Conservation (phyloP, 352 stramenopile species). For the Phytophthora cactorum region DNA sequence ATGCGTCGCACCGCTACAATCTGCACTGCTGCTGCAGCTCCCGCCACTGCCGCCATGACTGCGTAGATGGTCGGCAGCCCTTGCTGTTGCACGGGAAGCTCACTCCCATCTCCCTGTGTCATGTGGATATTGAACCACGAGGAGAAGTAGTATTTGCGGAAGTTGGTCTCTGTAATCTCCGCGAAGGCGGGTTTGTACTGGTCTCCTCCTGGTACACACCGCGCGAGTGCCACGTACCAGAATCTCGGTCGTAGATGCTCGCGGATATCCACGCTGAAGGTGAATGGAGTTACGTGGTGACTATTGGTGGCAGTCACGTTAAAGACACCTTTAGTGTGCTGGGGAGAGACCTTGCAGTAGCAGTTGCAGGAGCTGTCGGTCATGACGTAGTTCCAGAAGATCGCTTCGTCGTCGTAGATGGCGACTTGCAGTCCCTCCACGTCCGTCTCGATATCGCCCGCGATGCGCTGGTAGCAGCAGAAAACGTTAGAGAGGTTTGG, state of each 20-base stretch:
- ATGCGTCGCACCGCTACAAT: conserved; percentile 50
- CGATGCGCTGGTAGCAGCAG: conserved; percentile 48
- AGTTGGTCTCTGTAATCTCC: conserved; percentile 73
- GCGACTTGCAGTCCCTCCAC: conserved; percentile 67
- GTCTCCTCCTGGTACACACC: conserved; percentile 72
- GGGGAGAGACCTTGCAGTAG: conserved; percentile 70
- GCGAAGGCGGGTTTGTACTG: conserved; percentile 63
- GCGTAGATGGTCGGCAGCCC: conserved; percentile 63
- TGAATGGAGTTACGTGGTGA: conserved; percentile 57
- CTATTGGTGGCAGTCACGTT: conserved; percentile 59
- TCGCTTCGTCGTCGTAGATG: conserved; percentile 81
- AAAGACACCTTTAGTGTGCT: conserved; percentile 72
- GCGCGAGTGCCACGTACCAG: conserved; percentile 75
- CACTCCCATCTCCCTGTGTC: conserved; percentile 64
- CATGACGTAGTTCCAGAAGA: conserved; percentile 86
- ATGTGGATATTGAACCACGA: conserved; percentile 84
- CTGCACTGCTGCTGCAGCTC: conserved; percentile 42
- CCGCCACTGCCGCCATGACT: conserved; percentile 54
- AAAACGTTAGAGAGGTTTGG: neutral
- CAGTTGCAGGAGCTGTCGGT: conserved; percentile 63
- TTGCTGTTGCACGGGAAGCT: conserved; percentile 74
- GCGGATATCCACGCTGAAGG: conserved; percentile 67
- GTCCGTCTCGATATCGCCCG: conserved; percentile 68
- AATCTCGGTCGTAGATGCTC: conserved; percentile 73
- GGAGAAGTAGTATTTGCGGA: conserved; percentile 81